These are phyloP conservation scores for Aspergillus leporis DNA, from an alignment of 495 filamentous ascomycete species.

Conservation along the genomic window DNA sequence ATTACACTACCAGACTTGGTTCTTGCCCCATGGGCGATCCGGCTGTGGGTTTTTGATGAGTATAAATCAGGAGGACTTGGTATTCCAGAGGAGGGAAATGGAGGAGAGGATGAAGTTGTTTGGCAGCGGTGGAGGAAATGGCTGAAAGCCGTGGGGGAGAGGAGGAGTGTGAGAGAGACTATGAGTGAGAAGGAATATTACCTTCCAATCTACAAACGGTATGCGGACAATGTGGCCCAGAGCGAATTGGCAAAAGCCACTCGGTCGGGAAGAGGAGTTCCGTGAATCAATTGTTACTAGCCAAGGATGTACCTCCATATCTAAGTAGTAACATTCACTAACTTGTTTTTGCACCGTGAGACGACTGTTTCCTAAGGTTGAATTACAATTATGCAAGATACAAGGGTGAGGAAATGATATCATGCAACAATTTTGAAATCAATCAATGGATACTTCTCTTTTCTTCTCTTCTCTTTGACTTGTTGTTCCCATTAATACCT, in stretches of 20 bases:
- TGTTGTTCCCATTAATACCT: no score
- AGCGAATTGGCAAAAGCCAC: conserved; percentile 70
- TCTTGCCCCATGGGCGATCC: conserved; percentile 65
- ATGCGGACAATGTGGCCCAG: conserved; percentile 72
- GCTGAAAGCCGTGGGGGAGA: conserved; percentile 53
- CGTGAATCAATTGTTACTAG: conserved; percentile 41
- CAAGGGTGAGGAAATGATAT: no score
- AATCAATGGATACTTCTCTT: no score
- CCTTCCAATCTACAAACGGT: conserved; percentile 63
- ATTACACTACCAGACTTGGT: conserved; percentile 63
- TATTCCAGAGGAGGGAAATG: conserved; percentile 51
- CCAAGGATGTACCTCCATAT: no score
- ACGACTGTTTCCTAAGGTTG: no score
- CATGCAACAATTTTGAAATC: no score
- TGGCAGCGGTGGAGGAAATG: conserved; percentile 65
- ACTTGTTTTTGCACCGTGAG: no score
- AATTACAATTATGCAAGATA: no score
- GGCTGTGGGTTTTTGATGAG: conserved; percentile 69
- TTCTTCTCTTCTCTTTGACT: no score
- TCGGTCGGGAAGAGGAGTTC: conserved; percentile 59
- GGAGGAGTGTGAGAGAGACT: conserved; percentile 60
- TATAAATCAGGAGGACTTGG: conserved; percentile 63
- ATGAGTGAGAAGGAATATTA: conserved; percentile 64
- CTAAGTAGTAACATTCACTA: no score
- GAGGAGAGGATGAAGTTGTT: conserved; percentile 49